These are phyloP conservation scores for Hortaea sp. DNA, from an alignment of 2,329 filamentous ascomycete species.

Conservation along the genomic window DNA sequence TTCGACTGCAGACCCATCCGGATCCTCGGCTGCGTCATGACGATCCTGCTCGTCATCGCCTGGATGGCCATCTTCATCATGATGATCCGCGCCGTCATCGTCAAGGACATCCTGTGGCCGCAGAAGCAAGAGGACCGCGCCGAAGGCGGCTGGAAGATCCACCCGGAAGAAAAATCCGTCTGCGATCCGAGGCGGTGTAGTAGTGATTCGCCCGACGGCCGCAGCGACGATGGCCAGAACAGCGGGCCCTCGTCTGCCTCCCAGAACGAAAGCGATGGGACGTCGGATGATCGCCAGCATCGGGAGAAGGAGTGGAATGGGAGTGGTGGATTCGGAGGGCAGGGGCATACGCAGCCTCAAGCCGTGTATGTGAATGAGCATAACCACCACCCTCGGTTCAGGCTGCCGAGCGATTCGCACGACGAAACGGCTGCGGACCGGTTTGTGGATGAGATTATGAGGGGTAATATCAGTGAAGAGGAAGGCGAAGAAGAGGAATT, in stretches of 20 bases:
- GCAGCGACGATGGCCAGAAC: neutral
- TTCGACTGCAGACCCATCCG: conserved; percentile 43
- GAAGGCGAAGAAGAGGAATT: neutral
- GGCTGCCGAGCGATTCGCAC: neutral
- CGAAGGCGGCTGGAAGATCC: conserved; percentile 45
- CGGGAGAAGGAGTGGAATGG: neutral
- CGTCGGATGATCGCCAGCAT: neutral
- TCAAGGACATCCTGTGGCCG: conserved; percentile 65
- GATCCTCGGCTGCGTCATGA: conserved; percentile 59
- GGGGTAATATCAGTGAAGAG: conserved; percentile 5
- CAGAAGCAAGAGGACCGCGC: conserved; percentile 57
- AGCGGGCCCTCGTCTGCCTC: neutral
- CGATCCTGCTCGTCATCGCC: conserved; percentile 52
- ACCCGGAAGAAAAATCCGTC: conserved; percentile 3
- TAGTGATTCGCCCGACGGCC: neutral
- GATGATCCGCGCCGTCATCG: conserved; percentile 60
- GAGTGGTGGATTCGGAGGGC: too few species aligned
- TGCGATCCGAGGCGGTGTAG: conserved; percentile 2
- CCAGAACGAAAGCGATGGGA: neutral
- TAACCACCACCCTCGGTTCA: neutral
- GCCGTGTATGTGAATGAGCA: neutral
- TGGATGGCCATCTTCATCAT: conserved; percentile 59
- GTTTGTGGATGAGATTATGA: conserved; percentile 2
- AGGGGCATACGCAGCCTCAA: too few species aligned
- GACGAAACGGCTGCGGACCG: neutral